Evolutionary conservation across 2,329 filamentous ascomycete genomes (phyloP).

Genomic region (Clonostachys byssicola): DNA sequence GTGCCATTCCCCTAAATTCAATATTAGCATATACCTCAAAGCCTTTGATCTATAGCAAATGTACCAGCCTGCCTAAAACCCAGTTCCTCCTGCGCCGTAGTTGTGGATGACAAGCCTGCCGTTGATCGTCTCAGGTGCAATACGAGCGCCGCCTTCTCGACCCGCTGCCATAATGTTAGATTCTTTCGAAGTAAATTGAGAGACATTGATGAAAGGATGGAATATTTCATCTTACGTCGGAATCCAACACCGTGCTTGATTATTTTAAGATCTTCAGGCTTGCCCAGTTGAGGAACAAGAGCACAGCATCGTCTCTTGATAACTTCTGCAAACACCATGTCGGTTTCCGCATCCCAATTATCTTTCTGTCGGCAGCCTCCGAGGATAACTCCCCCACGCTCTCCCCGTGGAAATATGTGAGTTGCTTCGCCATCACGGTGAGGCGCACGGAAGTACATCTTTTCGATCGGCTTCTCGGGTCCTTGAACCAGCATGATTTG

Average conservation of each 20-base stretch:
- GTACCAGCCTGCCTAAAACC: conserved; percentile 18
- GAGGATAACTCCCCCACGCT: conserved; percentile 23
- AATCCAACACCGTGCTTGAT: conserved; percentile 24
- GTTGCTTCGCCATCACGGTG: conserved; percentile 32
- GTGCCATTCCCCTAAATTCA: conserved; percentile 6
- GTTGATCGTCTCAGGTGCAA: conserved; percentile 17
- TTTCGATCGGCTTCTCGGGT: conserved; percentile 25
- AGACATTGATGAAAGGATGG: not conserved
- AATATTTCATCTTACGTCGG: conserved; percentile 8
- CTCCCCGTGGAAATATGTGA: conserved; percentile 36
- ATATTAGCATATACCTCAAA: not conserved
- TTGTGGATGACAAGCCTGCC: conserved; percentile 15
- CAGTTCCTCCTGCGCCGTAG: conserved; percentile 17
- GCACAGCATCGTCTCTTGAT: conserved; percentile 25
- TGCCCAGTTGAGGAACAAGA: conserved; percentile 23
- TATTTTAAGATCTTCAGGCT: conserved; percentile 22
- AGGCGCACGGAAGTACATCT: conserved; percentile 36
- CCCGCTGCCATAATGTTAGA: conserved; percentile 2
- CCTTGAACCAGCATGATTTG: conserved; percentile 26
- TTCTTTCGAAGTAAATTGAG: not conserved
- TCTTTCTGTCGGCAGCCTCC: conserved; percentile 23
- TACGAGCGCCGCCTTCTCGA: conserved; percentile 18
- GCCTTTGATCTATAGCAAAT: not conserved
- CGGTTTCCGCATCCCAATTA: conserved; percentile 21
- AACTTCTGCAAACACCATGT: conserved; percentile 19